phyloP scores from a whole-genome alignment of 2,329 filamentous ascomycete genomes.

The Aaosphaeria pasadenensis region DNA sequence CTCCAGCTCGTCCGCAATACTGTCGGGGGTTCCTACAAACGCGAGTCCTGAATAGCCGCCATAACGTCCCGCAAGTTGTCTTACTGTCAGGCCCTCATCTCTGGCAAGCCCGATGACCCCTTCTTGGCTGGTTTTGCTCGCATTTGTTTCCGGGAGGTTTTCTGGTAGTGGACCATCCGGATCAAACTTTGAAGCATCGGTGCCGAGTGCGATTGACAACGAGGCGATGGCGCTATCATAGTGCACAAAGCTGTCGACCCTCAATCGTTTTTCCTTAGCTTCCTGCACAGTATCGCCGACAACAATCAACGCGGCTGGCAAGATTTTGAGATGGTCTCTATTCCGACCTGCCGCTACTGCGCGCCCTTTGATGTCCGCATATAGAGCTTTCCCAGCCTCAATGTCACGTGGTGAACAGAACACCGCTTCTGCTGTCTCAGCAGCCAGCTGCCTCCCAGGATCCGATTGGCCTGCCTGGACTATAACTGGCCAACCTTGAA shows the following conservation, averaged over 20 bases:
- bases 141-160: slow-evolving; percentile 53
- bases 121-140: slow-evolving; percentile 50
- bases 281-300: slow-evolving; percentile 51
- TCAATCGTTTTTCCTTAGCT: slow-evolving; percentile 48
- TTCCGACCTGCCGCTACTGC: slow-evolving; percentile 46
- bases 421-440: slow-evolving; percentile 53
- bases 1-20: slow-evolving; percentile 50
- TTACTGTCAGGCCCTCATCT: slow-evolving; percentile 47
- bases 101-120: slow-evolving; percentile 45
- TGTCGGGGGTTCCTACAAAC: slow-evolving; percentile 51
- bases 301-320: slow-evolving; percentile 52
- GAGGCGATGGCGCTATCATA: slow-evolving; percentile 56
- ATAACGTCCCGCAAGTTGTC: slow-evolving; percentile 51
- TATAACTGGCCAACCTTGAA: slow-evolving; percentile 57
- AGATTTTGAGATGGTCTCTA: slow-evolving; percentile 48
- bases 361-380: slow-evolving; percentile 51
- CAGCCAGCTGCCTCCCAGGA: slow-evolving; percentile 50
- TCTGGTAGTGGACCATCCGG: slow-evolving; percentile 49
- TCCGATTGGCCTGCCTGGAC: slow-evolving; percentile 55
- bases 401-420: slow-evolving; percentile 52
- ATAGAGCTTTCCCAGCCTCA: slow-evolving; percentile 46
- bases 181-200: slow-evolving; percentile 48
- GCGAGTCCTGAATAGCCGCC: slow-evolving; percentile 51
- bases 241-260: slow-evolving; percentile 52
- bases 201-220: slow-evolving; percentile 48